Conservation (phyloP, 805 yeast species). For the Myxozyma vanderwaltii region DNA sequence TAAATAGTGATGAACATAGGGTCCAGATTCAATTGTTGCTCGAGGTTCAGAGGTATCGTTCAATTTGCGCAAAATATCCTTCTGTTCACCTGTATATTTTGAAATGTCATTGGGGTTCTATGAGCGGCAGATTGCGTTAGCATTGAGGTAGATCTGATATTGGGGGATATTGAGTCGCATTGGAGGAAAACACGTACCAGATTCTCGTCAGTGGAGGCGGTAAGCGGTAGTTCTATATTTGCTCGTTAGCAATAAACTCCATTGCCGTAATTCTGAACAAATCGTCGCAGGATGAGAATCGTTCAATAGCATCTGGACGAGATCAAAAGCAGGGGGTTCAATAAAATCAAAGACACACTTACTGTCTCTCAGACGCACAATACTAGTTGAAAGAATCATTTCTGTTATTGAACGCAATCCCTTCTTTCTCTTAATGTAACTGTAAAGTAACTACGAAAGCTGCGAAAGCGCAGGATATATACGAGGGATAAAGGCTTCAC, state of each 20-base stretch:
- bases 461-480: too few relatives aligned
- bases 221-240: slow-evolving; percentile 73
- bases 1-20: slow-evolving; percentile 72
- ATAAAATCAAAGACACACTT: slow-evolving; percentile 10
- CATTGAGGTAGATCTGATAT: background rate
- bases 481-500: too few relatives aligned
- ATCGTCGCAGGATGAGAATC: background rate
- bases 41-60: slow-evolving; percentile 78
- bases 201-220: slow-evolving; percentile 85
- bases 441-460: too few relatives aligned
- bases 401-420: too few relatives aligned
- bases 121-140: slow-evolving; percentile 37
- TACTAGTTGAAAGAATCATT: slow-evolving; percentile 35
- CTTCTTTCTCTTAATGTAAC: too few relatives aligned
- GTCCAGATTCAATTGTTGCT: slow-evolving; percentile 80
- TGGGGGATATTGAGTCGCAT: background rate
- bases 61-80: slow-evolving; percentile 71
- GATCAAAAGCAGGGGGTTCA: background rate
- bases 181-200: slow-evolving; percentile 7
- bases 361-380: slow-evolving; percentile 34
- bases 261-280: too few relatives aligned
- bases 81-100: slow-evolving; percentile 83
- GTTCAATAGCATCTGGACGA: background rate
- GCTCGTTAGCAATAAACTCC: slow-evolving; percentile 5
- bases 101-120: slow-evolving; percentile 54